Conservation (phyloP, 1,284 basidiomycete genomes). For the Golubevia pallescens region DNA sequence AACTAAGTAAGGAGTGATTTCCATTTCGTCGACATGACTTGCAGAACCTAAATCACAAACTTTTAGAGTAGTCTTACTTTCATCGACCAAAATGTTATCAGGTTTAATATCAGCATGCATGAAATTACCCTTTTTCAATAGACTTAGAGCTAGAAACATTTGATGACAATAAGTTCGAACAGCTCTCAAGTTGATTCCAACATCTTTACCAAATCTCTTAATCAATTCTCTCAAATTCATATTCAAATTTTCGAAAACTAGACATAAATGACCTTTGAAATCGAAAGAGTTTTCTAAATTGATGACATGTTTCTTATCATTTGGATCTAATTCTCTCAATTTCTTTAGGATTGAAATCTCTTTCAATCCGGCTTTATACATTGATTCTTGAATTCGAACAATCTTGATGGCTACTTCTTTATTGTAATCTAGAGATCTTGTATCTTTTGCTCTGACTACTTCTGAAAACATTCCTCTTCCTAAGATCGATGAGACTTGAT, state of each 20-base stretch:
- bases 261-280: constrained; percentile 91
- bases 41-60: constrained; percentile 96
- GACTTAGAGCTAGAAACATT: constrained; percentile 83
- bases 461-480: constrained; percentile 99
- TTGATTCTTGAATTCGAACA: constrained; percentile 91
- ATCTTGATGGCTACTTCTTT: constrained; percentile 96
- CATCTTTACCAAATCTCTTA: constrained; percentile 97
- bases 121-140: constrained; percentile 85
- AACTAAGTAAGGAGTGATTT: constrained; percentile 97
- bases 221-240: constrained; percentile 99
- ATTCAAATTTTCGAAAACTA: constrained; percentile 93
- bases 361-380: constrained; percentile 95
- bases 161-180: constrained; percentile 98
- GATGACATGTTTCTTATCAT: constrained; percentile 95
- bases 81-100: constrained; percentile 75
- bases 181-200: constrained; percentile 92
- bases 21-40: constrained; percentile 88
- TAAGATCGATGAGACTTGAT: constrained; percentile 90
- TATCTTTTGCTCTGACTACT: constrained; percentile 86
- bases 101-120: constrained; percentile 91
- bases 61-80: constrained; percentile 90
- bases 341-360: constrained; percentile 88
- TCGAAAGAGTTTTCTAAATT: constrained; percentile 91
- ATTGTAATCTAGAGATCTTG: constrained; percentile 58
- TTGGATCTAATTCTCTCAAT: constrained; percentile 84